Conservation (phyloP, 257 asterid genomes). For the Capsicum baccatum region DNA sequence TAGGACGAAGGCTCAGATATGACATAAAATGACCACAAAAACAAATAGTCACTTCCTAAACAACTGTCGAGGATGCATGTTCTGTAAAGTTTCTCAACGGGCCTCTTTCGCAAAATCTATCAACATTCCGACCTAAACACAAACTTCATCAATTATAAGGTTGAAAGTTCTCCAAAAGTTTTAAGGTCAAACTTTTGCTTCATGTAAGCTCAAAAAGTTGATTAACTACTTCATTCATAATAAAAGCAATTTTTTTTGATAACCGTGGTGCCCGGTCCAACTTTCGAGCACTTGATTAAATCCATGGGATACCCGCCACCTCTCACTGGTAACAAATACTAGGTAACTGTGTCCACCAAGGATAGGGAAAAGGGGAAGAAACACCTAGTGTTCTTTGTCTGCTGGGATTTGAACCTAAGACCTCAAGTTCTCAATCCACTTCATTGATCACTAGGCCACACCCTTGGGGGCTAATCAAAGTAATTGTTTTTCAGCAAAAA, state of each 20-base stretch:
- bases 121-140: background rate
- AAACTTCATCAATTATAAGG: background rate
- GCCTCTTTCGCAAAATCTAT: background rate
- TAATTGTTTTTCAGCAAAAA: background rate
- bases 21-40: conserved; percentile 16
- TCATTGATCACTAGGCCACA: too few relatives aligned
- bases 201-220: background rate
- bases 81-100: background rate
- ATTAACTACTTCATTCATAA: background rate
- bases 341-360: too few relatives aligned
- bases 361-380: too few relatives aligned
- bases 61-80: background rate
- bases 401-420: too few relatives aligned
- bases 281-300: too few relatives aligned
- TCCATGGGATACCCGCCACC: too few relatives aligned
- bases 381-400: too few relatives aligned
- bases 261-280: too few relatives aligned
- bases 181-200: background rate
- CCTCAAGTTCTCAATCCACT: too few relatives aligned
- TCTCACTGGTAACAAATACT: too few relatives aligned
- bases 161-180: background rate
- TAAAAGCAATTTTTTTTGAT: background rate
- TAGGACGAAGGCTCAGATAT: background rate
- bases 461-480: background rate
- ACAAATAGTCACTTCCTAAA: background rate